Evolutionary conservation across 2,329 filamentous ascomycete species (phyloP).

Genomic region (Cordyceps javanica): DNA sequence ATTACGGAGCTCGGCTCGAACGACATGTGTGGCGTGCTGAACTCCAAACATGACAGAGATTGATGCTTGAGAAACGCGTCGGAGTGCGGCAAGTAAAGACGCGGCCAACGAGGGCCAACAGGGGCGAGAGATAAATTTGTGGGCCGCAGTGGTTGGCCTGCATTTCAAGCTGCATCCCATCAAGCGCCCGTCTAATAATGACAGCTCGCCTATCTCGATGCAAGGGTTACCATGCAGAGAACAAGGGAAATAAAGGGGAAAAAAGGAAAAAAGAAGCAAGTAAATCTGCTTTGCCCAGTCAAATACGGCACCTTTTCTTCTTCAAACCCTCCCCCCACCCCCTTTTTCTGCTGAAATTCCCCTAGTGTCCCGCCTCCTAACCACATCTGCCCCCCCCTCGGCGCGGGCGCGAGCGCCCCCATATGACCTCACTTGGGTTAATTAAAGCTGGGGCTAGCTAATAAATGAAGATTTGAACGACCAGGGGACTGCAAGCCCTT

Average conservation of each 20-base stretch:
- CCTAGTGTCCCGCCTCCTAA: no score
- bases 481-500: slow-evolving; percentile 14
- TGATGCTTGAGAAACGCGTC: no score
- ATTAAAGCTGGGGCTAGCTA: slow-evolving; percentile 11
- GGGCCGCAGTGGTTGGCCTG: not conserved
- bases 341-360: not conserved
- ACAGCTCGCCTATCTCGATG: not conserved
- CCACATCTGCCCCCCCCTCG: not conserved
- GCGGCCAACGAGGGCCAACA: not conserved
- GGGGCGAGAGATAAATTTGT: not conserved
- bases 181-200: not conserved
- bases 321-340: not conserved
- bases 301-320: not conserved
- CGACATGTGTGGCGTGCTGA: no score
- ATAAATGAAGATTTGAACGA: slow-evolving; percentile 13
- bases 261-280: no score
- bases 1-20: no score
- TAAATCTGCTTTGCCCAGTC: not conserved
- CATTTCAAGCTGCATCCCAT: not conserved
- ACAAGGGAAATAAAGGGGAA: no score
- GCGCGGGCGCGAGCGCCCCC: not conserved
- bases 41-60: no score
- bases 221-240: not conserved
- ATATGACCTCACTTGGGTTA: slow-evolving; percentile 12
- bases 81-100: no score